These are phyloP conservation scores for Musa troglodytarum DNA, from an alignment of 176 grass and related monocot genomes.

Conservation along the genomic window DNA sequence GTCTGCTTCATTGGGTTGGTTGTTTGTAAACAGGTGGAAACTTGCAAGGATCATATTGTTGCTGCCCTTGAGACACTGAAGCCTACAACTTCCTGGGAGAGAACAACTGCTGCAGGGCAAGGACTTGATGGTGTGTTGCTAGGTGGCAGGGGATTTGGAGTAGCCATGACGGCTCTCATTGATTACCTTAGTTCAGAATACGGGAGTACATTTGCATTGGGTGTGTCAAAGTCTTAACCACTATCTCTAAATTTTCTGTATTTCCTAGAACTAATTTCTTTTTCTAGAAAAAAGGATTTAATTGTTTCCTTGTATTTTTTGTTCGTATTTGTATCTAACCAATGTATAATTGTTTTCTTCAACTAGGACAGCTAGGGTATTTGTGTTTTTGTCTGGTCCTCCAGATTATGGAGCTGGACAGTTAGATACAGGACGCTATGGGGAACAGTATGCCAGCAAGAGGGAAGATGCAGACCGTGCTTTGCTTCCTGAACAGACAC, in stretches of 20 bases:
- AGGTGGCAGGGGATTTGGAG: slow-evolving; percentile 75
- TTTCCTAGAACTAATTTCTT: slow-evolving; percentile 14
- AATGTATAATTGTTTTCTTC: slow-evolving; percentile 19
- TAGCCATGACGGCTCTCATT: slow-evolving; percentile 65
- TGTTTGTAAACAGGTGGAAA: slow-evolving; percentile 55
- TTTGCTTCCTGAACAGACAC: slow-evolving; percentile 86
- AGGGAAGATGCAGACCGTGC: slow-evolving; percentile 72
- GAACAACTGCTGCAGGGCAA: slow-evolving; percentile 53
- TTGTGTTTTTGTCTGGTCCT: slow-evolving; percentile 87
- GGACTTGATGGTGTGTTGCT: slow-evolving; percentile 68
- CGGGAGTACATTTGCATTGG: slow-evolving; percentile 84
- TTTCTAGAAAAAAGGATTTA: neutral
- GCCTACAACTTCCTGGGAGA: slow-evolving; percentile 85
- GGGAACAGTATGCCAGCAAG: slow-evolving; percentile 92
- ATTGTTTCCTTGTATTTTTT: neutral
- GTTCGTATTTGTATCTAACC: slow-evolving; percentile 14
- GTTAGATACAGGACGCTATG: slow-evolving; percentile 80
- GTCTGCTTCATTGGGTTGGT: neutral
- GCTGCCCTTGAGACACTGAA: slow-evolving; percentile 68
- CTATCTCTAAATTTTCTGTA: slow-evolving; percentile 3
- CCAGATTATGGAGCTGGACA: slow-evolving; percentile 92
- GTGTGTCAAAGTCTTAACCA: slow-evolving; percentile 30
- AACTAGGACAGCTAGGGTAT: slow-evolving; percentile 66
- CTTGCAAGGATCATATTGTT: slow-evolving; percentile 63
- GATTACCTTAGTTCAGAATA: slow-evolving; percentile 85